These are phyloP conservation scores for Haplosporangium sp. DNA, from an alignment of 371 early-diverging fungal genomes.

Conservation along the genomic window DNA sequence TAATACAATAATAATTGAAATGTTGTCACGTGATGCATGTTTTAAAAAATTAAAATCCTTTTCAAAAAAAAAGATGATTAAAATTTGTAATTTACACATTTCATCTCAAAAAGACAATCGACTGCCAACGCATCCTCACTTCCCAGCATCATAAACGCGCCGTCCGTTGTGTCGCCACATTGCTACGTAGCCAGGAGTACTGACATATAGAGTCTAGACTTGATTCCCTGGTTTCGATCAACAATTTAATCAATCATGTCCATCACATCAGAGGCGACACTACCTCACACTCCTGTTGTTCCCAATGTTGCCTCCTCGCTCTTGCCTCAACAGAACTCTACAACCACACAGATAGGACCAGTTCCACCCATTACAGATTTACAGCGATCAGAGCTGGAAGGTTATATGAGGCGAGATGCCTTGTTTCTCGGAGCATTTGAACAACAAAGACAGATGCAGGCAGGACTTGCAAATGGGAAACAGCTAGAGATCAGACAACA, in stretches of 20 bases:
- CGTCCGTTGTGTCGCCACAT: too few relatives aligned
- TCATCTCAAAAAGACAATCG: too few relatives aligned
- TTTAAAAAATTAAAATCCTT: too few relatives aligned
- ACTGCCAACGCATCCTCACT: too few relatives aligned
- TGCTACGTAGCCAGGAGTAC: too few relatives aligned
- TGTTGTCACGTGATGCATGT: too few relatives aligned
- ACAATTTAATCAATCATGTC: background rate
- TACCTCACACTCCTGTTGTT: constrained; percentile 19
- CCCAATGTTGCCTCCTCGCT: constrained; percentile 63
- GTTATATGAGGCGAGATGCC: constrained; percentile 39
- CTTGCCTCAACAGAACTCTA: constrained; percentile 23
- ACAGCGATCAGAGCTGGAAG: constrained; percentile 40
- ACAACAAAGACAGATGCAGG: constrained; percentile 33
- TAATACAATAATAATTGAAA: background rate
- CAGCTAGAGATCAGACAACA: constrained; percentile 34
- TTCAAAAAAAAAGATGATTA: too few relatives aligned
- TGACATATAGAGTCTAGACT: background rate
- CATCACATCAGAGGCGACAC: constrained; percentile 22
- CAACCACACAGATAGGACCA: constrained; percentile 35
- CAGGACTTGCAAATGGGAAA: constrained; percentile 32
- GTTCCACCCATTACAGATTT: constrained; percentile 25
- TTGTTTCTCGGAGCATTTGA: constrained; percentile 43
- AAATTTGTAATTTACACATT: too few relatives aligned
- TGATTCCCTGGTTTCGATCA: background rate
- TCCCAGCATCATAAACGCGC: too few relatives aligned